Evolutionary conservation across 2,329 filamentous ascomycete genomes (phyloP).

Genomic region (Colletotrichum tabaci): DNA sequence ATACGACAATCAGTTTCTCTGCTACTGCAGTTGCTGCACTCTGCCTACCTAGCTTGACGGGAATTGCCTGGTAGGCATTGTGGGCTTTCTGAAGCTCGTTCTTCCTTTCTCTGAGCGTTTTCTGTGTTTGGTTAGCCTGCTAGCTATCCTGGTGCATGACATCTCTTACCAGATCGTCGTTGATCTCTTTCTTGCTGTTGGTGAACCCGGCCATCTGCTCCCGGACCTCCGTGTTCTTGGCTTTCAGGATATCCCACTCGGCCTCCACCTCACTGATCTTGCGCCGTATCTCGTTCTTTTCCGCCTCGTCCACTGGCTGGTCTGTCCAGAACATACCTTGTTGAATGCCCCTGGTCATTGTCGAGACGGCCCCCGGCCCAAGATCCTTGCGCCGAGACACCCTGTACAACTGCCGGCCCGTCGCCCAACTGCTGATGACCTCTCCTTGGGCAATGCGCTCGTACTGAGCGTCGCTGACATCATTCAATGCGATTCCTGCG

Average conservation of each 20-base stretch:
- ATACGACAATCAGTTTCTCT: constrained; percentile 9
- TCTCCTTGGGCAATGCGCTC: constrained; percentile 72
- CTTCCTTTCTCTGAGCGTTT: constrained; percentile 73
- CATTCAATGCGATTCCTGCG: constrained; percentile 74
- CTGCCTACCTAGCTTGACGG: constrained; percentile 77
- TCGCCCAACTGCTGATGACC: constrained; percentile 78
- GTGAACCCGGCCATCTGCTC: constrained; percentile 54
- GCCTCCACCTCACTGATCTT: constrained; percentile 62
- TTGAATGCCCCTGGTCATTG: constrained; percentile 73
- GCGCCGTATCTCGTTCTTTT: constrained; percentile 73
- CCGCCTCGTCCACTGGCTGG: constrained; percentile 78
- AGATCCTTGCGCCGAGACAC: constrained; percentile 85
- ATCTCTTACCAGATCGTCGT: constrained; percentile 50
- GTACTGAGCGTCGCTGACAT: constrained; percentile 78
- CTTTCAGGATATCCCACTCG: constrained; percentile 59
- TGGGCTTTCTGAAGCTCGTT: constrained; percentile 75
- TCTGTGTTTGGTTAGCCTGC: constrained; percentile 54
- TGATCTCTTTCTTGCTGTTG: constrained; percentile 44
- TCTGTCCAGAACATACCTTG: constrained; percentile 81
- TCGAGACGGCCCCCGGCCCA: constrained; percentile 80
- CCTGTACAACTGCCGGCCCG: constrained; percentile 74
- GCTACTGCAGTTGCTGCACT: neutral
- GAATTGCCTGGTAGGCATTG: constrained; percentile 76
- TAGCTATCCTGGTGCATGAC: no score
- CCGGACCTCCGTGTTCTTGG: constrained; percentile 59